Base-by-base conservation (phyloP, 2,329 filamentous ascomycete species). In the Diaporthe longicolla region DNA sequence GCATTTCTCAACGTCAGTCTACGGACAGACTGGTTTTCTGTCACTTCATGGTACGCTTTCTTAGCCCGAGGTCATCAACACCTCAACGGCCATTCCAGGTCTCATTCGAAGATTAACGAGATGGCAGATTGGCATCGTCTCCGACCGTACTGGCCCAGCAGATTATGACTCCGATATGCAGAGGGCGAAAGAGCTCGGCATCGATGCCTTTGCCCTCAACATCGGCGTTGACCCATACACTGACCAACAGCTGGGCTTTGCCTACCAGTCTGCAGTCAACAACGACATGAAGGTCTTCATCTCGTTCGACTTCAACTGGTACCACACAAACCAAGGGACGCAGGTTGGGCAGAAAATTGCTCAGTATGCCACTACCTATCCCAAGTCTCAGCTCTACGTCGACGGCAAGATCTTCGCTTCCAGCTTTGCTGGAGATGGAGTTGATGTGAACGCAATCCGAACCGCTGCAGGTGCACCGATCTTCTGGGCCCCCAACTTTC, bases 231-330 rank as follows among this genome's bases (percentile, higher is more conserved):
- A 89, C 71, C 72, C 75, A 9, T 84, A 82, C 71, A 85, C 82
- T 1, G 84, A 87, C 68, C 77, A 82, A n/a, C 87, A 89, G 78
- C 84, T 89, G 4, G 80, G 77, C 1, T 84, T 82, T 43, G 87
- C 88, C 0, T 89, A 88, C 74, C 80, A 85, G n/a, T 87, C 87
- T 0, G 86, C 87, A 4, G 82, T 83, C 13, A 81, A 81, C 10
- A 83, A 84, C 37, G 82, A 81, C 61, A 87, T 90, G 83, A 88
- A 88, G 71, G 86, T 89, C 19, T 89, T 90, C 71, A 85, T 90
- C 75, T 89, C 88, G 1, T 90, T 90, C 75, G 88, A 40, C 80
- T 89, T 88, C 78, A 88, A 88, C 81, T 85, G 85, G 84, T 87
- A 83, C 80, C 77, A 78, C 13, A 70, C 73, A 9, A 74, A 78